phyloP scores from a whole-genome alignment of 2,329 filamentous ascomycete species.

The Tricladium varicosporioides region DNA sequence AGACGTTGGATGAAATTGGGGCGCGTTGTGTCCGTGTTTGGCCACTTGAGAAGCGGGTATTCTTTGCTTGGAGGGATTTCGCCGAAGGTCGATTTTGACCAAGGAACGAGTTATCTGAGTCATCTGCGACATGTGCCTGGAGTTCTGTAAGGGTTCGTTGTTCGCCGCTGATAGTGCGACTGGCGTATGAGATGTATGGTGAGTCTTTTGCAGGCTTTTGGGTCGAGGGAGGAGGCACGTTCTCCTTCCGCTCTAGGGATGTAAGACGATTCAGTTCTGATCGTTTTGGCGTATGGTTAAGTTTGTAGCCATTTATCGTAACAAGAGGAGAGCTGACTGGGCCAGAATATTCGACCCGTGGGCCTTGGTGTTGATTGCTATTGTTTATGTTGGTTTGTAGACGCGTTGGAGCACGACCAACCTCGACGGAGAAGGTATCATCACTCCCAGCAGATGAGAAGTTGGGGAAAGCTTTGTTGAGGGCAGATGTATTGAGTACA shows the following conservation, averaged over 20 bases:
- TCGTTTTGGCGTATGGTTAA: conserved; percentile 25
- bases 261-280: not conserved
- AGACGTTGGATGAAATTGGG: conserved; percentile 11
- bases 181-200: conserved; percentile 31
- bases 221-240: conserved; percentile 1
- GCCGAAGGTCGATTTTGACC: conserved; percentile 49
- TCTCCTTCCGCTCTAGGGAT: conserved; percentile 19
- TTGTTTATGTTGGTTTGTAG: conserved; percentile 4
- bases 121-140: conserved; percentile 50
- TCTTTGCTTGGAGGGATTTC: conserved; percentile 41
- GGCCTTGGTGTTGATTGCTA: conserved; percentile 5
- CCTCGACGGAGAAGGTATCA: conserved; percentile 53
- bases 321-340: conserved; percentile 41
- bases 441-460: conserved; percentile 44
- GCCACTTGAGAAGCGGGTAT: conserved; percentile 51
- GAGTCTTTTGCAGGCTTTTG: conserved; percentile 11
- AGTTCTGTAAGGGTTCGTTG: conserved; percentile 53
- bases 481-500: conserved; percentile 41
- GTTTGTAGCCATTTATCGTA: conserved; percentile 32
- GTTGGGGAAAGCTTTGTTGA: conserved; percentile 45
- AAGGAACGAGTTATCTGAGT: conserved; percentile 48
- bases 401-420: conserved; percentile 49
- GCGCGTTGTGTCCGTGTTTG: conserved; percentile 28
- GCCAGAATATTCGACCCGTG: conserved; percentile 46
- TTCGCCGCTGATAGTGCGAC: conserved; percentile 34